Percentiles rank a stretch among this genome's conserved stretches.
Evolutionary conservation across 805 yeast genomes (phyloP).

Genomic region (Ogataea saltuana): DNA sequence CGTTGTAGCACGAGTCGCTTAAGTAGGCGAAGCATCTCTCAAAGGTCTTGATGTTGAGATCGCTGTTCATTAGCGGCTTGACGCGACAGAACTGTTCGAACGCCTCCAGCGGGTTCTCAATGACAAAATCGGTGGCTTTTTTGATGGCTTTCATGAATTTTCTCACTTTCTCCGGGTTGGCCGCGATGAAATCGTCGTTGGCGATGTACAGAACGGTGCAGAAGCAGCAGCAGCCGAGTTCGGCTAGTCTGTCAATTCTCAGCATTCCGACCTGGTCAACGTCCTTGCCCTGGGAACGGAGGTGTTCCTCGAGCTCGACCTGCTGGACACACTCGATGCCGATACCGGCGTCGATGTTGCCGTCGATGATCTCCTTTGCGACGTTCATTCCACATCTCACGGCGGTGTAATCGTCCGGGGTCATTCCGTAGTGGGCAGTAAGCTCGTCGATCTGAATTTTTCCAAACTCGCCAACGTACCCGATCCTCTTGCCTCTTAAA

Average conservation of each 20-base stretch:
- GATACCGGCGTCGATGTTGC: conserved; percentile 57
- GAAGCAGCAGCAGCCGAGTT: conserved; percentile 60
- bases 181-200: conserved; percentile 49
- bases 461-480: conserved; percentile 61
- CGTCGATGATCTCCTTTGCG: conserved; percentile 55
- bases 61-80: conserved; percentile 48
- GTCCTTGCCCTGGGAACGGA: conserved; percentile 44
- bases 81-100: conserved; percentile 47
- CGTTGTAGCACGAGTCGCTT: conserved; percentile 52
- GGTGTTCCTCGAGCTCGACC: conserved; percentile 55
- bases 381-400: conserved; percentile 63
- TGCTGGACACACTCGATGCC: conserved; percentile 62
- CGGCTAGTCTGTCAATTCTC: conserved; percentile 56
- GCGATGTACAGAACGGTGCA: conserved; percentile 55
- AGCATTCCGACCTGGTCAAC: conserved; percentile 52
- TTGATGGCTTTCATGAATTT: conserved; percentile 50
- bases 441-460: conserved; percentile 58
- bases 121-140: conserved; percentile 50
- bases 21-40: conserved; percentile 58
- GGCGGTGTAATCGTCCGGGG: conserved; percentile 55
- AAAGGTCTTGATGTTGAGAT: conserved; percentile 45
- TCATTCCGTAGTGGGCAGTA: conserved; percentile 56
- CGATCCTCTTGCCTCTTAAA: conserved; percentile 53
- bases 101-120: conserved; percentile 45
- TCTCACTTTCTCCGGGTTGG: conserved; percentile 47